phyloP scores from a whole-genome alignment of 768 basidiomycete genomes.

The Lentinus tigrinus region DNA sequence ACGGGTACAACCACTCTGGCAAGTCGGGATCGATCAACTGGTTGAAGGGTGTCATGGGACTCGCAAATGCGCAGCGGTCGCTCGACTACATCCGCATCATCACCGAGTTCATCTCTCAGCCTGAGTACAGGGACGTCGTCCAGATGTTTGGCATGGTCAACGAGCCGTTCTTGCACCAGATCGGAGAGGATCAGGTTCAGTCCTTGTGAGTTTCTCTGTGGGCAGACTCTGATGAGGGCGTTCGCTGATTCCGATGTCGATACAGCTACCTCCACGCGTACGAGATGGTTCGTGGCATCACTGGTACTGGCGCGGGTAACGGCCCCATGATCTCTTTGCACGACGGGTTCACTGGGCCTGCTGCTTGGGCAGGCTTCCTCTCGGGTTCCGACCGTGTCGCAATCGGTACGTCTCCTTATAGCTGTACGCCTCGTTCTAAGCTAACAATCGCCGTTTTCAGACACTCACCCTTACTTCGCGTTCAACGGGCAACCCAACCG shows the following conservation, averaged over 20 bases:
- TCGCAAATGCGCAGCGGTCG: constrained; percentile 81
- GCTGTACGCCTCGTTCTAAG: no score
- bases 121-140: constrained; percentile 62
- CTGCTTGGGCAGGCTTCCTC: constrained; percentile 38
- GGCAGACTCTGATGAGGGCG: neutral
- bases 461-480: constrained; percentile 47
- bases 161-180: constrained; percentile 51
- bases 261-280: constrained; percentile 57
- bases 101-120: constrained; percentile 80
- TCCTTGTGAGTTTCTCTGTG: constrained; percentile 48
- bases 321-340: constrained; percentile 52
- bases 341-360: constrained; percentile 53
- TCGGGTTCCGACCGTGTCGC: constrained; percentile 40
- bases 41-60: constrained; percentile 72
- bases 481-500: constrained; percentile 31
- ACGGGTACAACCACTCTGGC: constrained; percentile 66
- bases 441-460: constrained; percentile 2
- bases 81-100: constrained; percentile 74
- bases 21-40: constrained; percentile 61
- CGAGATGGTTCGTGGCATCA: constrained; percentile 67
- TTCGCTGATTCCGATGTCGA: constrained; percentile 20
- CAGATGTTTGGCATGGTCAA: constrained; percentile 65
- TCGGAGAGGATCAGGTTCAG: constrained; percentile 53
- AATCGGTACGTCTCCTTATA: constrained; percentile 34
- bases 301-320: constrained; percentile 69